Evolutionary conservation across 1,284 basidiomycete genomes (phyloP).

Genomic region (Clitocybe nebularis): DNA sequence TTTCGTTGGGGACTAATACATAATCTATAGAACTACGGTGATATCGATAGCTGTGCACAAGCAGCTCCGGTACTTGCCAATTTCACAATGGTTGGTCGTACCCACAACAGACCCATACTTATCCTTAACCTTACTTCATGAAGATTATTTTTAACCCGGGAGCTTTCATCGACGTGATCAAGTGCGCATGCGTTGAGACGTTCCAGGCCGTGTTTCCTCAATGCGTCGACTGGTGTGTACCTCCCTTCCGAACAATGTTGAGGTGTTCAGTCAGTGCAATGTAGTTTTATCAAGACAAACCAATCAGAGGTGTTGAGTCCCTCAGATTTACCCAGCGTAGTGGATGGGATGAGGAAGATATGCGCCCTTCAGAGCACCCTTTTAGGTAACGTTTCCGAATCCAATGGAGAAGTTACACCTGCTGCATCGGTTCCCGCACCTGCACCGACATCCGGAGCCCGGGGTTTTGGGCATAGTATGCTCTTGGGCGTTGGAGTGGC

Average conservation of each 20-base stretch:
- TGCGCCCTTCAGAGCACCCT: slow-evolving; percentile 51
- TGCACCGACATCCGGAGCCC: neutral
- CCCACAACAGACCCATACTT: no score
- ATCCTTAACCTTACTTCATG: neutral
- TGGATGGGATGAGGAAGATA: slow-evolving; percentile 47
- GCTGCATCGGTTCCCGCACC: neutral
- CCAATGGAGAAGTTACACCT: slow-evolving; percentile 25
- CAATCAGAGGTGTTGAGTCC: slow-evolving; percentile 47
- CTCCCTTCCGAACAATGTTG: neutral
- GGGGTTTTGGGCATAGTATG: no score
- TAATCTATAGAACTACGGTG: slow-evolving; percentile 37
- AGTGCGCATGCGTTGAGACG: slow-evolving; percentile 65
- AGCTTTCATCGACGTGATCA: slow-evolving; percentile 58
- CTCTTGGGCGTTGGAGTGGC: no score
- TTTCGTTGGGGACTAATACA: neutral
- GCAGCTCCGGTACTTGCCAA: slow-evolving; percentile 59
- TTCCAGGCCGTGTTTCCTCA: slow-evolving; percentile 65
- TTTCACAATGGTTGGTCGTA: slow-evolving; percentile 45
- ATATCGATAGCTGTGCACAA: slow-evolving; percentile 52
- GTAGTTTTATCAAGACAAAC: slow-evolving; percentile 55
- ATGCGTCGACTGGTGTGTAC: slow-evolving; percentile 64
- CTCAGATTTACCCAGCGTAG: slow-evolving; percentile 40
- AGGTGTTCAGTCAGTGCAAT: neutral
- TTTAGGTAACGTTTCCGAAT: slow-evolving; percentile 45
- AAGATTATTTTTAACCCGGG: slow-evolving; percentile 65